A percentile compares a stretch with the other conserved stretches of the same genome.
phyloP scores from a whole-genome alignment of 139 green algal species.

The Eudorina sp. region DNA sequence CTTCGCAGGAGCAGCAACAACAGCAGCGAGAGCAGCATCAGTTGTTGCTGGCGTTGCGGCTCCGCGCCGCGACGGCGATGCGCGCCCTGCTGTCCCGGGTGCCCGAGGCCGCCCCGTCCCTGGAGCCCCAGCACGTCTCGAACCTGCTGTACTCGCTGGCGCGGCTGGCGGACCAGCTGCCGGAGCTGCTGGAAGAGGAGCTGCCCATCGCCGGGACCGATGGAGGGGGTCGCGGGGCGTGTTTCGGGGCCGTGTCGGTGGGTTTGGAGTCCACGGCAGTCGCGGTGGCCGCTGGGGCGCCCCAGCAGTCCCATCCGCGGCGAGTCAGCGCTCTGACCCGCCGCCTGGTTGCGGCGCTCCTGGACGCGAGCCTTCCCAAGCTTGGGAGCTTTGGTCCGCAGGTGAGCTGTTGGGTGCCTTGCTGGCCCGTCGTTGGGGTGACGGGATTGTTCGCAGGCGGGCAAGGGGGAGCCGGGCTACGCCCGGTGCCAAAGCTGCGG shows the following conservation, averaged over 20 bases:
- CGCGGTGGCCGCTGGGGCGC: background rate
- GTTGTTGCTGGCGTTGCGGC: background rate
- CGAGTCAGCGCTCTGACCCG: too few species aligned
- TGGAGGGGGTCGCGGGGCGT: too few species aligned
- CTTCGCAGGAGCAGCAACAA: too few species aligned
- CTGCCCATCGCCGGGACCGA: too few species aligned
- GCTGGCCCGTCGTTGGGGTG: background rate
- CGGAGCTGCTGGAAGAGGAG: background rate
- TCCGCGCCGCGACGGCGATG: background rate
- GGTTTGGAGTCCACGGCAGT: background rate
- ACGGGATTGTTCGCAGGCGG: background rate
- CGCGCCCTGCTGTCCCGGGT: background rate
- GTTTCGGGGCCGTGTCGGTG: too few species aligned
- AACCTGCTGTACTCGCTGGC: constrained; percentile 28
- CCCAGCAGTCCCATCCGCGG: background rate
- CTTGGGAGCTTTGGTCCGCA: constrained; percentile 19
- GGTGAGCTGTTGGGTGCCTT: background rate
- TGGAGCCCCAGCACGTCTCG: constrained; percentile 39
- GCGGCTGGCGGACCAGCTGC: background rate
- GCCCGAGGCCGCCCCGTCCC: background rate
- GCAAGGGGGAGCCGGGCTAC: too few species aligned
- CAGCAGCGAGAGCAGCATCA: too few species aligned
- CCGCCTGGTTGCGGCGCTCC: background rate
- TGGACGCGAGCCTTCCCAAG: background rate
- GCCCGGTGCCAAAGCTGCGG: too few species aligned